Conservation (phyloP, 192 early-diverging fungal genomes). For the Backusella sp. region DNA sequence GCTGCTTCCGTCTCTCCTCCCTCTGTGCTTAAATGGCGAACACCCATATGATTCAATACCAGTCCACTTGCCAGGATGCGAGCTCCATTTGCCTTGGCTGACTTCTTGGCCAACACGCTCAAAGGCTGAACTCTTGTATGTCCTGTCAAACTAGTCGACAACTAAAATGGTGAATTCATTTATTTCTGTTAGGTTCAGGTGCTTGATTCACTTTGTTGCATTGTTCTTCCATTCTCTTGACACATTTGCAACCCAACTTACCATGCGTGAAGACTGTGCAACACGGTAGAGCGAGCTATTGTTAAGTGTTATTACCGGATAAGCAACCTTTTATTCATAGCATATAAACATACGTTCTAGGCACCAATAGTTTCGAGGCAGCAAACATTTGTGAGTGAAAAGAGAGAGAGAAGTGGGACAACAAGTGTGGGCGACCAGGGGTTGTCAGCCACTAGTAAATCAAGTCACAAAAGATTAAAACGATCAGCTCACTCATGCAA, state of each 20-base stretch:
- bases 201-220: not conserved
- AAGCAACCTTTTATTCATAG: not conserved
- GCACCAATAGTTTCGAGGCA: not conserved
- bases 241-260: not conserved
- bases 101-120: not conserved
- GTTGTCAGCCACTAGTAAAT: not conserved
- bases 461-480: not conserved
- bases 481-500: not conserved
- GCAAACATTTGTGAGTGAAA: not conserved
- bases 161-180: not conserved
- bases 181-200: not conserved
- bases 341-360: not conserved
- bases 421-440: not conserved
- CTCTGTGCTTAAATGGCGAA: conserved; percentile 15
- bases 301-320: not conserved
- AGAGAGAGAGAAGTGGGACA: not conserved
- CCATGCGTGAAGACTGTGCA: conserved; percentile 16
- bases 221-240: not conserved
- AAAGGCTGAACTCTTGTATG: conserved; percentile 2
- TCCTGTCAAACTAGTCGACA: conserved; percentile 5
- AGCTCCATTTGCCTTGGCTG: conserved; percentile 1
- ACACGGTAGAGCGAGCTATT: conserved; percentile 1
- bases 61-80: not conserved
- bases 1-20: not conserved
- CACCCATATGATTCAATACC: not conserved